A percentile compares a stretch with the other conserved stretches of the same genome.
These are phyloP conservation scores for Boletus insuetus DNA, from an alignment of 768 basidiomycete species.

Conservation along the genomic window DNA sequence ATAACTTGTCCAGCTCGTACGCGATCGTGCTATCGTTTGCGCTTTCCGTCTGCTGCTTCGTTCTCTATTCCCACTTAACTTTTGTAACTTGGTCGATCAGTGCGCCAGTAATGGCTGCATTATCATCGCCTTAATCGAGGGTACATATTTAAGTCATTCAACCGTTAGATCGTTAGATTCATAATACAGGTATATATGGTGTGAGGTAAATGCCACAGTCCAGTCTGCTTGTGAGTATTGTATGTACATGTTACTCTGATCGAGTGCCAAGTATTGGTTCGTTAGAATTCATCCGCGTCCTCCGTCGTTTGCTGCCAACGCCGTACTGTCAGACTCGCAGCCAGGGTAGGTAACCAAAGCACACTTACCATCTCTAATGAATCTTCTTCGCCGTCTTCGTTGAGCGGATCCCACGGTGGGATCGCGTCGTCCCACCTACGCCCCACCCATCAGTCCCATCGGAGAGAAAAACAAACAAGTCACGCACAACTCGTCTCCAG, in stretches of 20 bases:
- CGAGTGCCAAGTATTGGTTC: background rate
- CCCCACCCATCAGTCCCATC: background rate
- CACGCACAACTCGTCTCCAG: conserved; percentile 19
- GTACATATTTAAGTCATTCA: background rate
- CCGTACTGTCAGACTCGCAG: background rate
- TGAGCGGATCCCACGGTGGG: conserved; percentile 24
- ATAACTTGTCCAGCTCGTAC: conserved; percentile 6
- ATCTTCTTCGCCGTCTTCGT: conserved; percentile 26
- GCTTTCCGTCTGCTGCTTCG: conserved; percentile 8
- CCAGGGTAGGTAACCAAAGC: too few species aligned
- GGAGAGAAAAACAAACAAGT: background rate
- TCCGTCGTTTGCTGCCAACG: background rate
- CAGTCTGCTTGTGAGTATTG: too few species aligned
- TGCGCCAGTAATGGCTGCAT: background rate
- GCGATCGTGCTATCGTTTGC: conserved; percentile 7
- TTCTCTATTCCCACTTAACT: background rate
- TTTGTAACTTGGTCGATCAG: background rate
- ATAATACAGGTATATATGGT: background rate
- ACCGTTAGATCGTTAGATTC: background rate
- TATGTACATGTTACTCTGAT: too few species aligned
- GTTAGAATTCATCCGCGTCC: background rate
- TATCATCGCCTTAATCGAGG: background rate
- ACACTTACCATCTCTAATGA: conserved; percentile 8
- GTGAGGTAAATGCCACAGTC: too few species aligned
- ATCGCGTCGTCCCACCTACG: conserved; percentile 21